Evolutionary conservation across 805 yeast genomes (phyloP), one percentile per base, ranked within the genome.

Genomic region (Wickerhamomyces subpelliculosus): DNA sequence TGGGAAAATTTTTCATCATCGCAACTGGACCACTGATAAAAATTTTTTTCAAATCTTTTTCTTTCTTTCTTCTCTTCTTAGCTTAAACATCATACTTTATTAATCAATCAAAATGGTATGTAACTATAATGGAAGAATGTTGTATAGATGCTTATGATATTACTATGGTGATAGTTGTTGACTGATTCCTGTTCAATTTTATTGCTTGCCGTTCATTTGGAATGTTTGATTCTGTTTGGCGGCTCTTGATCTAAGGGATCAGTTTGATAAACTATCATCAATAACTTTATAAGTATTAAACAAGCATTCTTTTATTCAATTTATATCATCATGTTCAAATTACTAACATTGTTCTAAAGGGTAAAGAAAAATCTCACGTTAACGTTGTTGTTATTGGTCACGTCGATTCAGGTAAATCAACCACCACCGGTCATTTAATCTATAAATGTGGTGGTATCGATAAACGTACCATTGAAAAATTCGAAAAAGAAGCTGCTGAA

Each of bases 321-420:
- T 28, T 10, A 16, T 8, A 5, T 26, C 9, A n/a, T n/a, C 5
- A n/a, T 16, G n/a, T 9, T n/a, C 32, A 18, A 14, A 5, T 9
- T 20, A 38, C 49, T 43, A 51, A 45, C 52, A 50, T 35, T 27
- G 25, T 12, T 37, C 27, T 38, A 61, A 50, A 65, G 95, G 96
- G 96, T 81, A 87, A 87, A 75, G 96, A 80, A 66, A 89, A 90
- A 84, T 65, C 78, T 74, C 97, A 90, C 85, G 85, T 90, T 79
- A 90, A 90, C 96, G 95, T 90, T 76, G 98, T 93, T 73, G 97
- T 93, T 70, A 90, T 90, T 73, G 98, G 97, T 75, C 97, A 90
- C 95, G 97, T 93, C 97, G 97, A 90, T 77, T 89, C 97, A 64
- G 90, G 90, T 76, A 84, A 85, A 78, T 90, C 97, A 54, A 89